These are phyloP conservation scores for Kwoniella bestiolae DNA, from an alignment of 768 basidiomycete genomes.

Conservation along the genomic window DNA sequence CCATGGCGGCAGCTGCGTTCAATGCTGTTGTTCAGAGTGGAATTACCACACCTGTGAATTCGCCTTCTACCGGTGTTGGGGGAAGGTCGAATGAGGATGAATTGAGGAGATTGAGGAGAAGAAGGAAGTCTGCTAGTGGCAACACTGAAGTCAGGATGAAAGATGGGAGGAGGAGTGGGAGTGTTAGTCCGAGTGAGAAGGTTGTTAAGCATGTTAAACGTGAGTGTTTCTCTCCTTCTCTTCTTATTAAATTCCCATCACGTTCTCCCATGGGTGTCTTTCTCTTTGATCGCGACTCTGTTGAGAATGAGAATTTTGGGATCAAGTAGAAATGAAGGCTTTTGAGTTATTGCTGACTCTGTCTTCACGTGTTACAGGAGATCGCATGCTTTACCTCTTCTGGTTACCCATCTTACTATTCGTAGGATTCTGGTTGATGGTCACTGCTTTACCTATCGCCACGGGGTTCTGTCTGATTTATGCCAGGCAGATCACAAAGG, in stretches of 20 bases:
- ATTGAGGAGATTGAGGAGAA: conserved; percentile 7
- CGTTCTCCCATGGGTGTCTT: no score
- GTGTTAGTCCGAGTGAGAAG: conserved; percentile 21
- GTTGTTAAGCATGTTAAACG: conserved; percentile 38
- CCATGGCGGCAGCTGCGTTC: conserved; percentile 40
- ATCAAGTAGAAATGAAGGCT: not conserved
- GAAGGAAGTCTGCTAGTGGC: conserved; percentile 21
- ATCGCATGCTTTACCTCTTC: conserved; percentile 58
- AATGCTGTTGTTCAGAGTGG: conserved; percentile 44
- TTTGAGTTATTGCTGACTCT: not conserved
- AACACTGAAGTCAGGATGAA: conserved; percentile 5
- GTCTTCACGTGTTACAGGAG: conserved; percentile 27
- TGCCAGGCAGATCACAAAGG: conserved; percentile 39
- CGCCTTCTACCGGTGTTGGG: not conserved
- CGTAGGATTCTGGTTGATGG: conserved; percentile 49
- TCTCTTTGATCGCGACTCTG: no score
- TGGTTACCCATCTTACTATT: conserved; percentile 58
- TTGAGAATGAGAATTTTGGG: no score
- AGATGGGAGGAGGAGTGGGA: conserved; percentile 19
- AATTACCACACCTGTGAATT: conserved; percentile 22
- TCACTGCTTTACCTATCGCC: conserved; percentile 48
- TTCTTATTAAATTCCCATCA: no score
- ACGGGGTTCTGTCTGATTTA: conserved; percentile 49
- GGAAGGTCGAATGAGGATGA: conserved; percentile 5
- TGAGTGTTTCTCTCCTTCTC: conserved; percentile 32